Percentiles rank a stretch among this genome's conserved stretches.
phyloP scores from a whole-genome alignment of 176 grass and related monocot genomes.

The Paspalum notatum region DNA sequence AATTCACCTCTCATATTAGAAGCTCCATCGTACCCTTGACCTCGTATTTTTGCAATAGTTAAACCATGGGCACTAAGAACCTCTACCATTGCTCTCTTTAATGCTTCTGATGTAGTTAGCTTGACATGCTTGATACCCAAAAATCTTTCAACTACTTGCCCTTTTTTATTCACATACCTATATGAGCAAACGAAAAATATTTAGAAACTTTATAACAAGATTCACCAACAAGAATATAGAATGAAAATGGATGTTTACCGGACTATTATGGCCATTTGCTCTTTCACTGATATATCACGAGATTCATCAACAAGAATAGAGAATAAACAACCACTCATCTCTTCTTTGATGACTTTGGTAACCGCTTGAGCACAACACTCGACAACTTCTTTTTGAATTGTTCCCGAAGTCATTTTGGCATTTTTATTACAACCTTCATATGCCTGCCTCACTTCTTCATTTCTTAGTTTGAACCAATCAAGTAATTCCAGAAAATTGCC shows the following conservation, averaged over 20 bases:
- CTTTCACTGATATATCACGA: slow-evolving; percentile 6
- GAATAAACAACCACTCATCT: neutral
- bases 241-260: neutral
- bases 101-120: too few relatives aligned
- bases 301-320: neutral
- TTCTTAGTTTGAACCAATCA: neutral
- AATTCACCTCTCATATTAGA: too few relatives aligned
- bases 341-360: neutral
- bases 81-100: too few relatives aligned
- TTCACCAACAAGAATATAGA: neutral
- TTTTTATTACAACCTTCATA: too few relatives aligned
- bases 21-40: too few relatives aligned
- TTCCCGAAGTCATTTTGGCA: too few relatives aligned
- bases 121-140: neutral
- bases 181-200: neutral
- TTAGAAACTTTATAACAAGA: too few relatives aligned
- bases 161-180: neutral
- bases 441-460: neutral
- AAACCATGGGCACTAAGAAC: too few relatives aligned
- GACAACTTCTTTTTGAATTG: neutral
- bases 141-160: neutral
- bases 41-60: too few relatives aligned
- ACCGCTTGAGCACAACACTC: neutral
- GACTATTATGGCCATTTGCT: neutral
- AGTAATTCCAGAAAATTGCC: neutral